phyloP scores from a whole-genome alignment of 345 rosid genomes.

The Arabidopsis suecica region DNA sequence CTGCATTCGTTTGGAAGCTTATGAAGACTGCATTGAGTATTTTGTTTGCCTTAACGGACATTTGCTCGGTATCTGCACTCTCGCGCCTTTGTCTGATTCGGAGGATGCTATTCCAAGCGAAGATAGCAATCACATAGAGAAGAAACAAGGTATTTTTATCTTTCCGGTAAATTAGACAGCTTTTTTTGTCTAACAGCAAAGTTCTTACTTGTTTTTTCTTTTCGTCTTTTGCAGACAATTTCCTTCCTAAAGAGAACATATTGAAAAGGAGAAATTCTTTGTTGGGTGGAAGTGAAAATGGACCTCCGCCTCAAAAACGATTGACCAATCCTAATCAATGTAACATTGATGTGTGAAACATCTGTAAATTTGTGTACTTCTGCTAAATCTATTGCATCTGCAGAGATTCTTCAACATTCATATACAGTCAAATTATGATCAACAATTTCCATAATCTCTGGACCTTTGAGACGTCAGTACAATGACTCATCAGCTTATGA shows the following conservation, averaged over 20 bases:
- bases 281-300: conserved; percentile 41
- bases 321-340: conserved; percentile 36
- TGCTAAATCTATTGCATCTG: conserved; percentile 19
- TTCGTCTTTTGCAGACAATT: conserved; percentile 17
- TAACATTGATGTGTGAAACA: conserved; percentile 40
- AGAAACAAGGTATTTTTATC: conserved; percentile 41
- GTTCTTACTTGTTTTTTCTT: not conserved
- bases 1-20: conserved; percentile 87
- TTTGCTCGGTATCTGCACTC: conserved; percentile 88
- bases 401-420: conserved; percentile 33
- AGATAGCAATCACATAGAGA: conserved; percentile 37
- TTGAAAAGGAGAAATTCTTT: conserved; percentile 42
- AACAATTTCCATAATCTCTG: conserved; percentile 7
- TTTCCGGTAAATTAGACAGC: not conserved
- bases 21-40: conserved; percentile 89
- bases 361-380: conserved; percentile 37
- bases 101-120: conserved; percentile 75
- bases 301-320: conserved; percentile 37
- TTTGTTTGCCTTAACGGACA: conserved; percentile 96
- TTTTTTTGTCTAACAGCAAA: not conserved
- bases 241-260: conserved; percentile 34
- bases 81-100: conserved; percentile 91
- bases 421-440: conserved; percentile 22
- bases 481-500: conserved; percentile 15
- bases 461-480: conserved; percentile 22